A percentile compares a stretch with the other conserved stretches of the same genome.
Conservation (phyloP, 768 basidiomycete species). For the Boletus barrowsii region DNA sequence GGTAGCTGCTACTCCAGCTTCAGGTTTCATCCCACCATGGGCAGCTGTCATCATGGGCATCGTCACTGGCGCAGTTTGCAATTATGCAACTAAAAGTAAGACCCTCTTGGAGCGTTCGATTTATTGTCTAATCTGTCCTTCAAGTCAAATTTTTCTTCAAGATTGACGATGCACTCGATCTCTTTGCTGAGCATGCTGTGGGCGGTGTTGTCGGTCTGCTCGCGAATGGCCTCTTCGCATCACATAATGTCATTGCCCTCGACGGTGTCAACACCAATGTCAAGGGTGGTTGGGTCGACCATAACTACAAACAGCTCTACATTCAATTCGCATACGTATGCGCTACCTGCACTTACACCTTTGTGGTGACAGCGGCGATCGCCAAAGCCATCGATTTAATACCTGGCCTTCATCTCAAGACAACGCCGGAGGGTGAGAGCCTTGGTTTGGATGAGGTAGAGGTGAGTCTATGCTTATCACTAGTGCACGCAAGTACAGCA, state of each 20-base stretch:
- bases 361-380: slow-evolving; percentile 59
- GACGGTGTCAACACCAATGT: slow-evolving; percentile 61
- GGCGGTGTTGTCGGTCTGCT: slow-evolving; percentile 78
- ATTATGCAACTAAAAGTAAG: slow-evolving; percentile 81
- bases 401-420: slow-evolving; percentile 56
- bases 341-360: slow-evolving; percentile 56
- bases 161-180: slow-evolving; percentile 88
- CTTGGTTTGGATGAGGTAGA: slow-evolving; percentile 72
- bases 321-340: slow-evolving; percentile 68
- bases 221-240: slow-evolving; percentile 73
- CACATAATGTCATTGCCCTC: slow-evolving; percentile 55
- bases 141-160: slow-evolving; percentile 65
- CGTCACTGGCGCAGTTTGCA: slow-evolving; percentile 68
- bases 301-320: slow-evolving; percentile 76
- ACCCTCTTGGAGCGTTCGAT: not conserved
- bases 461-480: slow-evolving; percentile 36
- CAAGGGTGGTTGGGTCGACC: slow-evolving; percentile 70
- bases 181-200: slow-evolving; percentile 88
- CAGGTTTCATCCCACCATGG: slow-evolving; percentile 79
- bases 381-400: slow-evolving; percentile 54
- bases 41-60: slow-evolving; percentile 73
- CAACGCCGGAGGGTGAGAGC: slow-evolving; percentile 53
- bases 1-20: slow-evolving; percentile 86
- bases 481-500: not conserved
- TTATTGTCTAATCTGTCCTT: slow-evolving; percentile 8